Evolutionary conservation across 2,329 filamentous ascomycete species (phyloP), one percentile per base, ranked within the genome.

Genomic region (Ascochyta fabae): DNA sequence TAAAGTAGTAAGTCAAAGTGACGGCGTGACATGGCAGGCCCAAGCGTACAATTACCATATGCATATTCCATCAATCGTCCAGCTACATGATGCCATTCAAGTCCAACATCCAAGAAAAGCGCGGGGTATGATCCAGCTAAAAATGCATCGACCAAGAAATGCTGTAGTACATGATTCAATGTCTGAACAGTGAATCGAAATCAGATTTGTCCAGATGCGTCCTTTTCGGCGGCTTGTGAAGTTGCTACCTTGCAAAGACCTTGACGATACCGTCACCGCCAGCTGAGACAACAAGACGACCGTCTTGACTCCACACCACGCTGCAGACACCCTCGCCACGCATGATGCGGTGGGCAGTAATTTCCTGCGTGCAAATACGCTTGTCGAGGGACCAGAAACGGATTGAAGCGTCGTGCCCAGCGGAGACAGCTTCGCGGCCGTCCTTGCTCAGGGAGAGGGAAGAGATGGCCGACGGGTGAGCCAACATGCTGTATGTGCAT

Each of bases 401-500:
- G 53, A 99, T 86, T 53, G 91, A 95, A 48, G 94, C 94, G 73
- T 99, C 95, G 75, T 99, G 95, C 22, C 95, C 95, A 1, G 92
- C 95, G 41, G 92, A 97, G 44, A 99, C 94, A 10, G 97, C 88
- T 80, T 99, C 95, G 55, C 89, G 88, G 41, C 94, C 93, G 71
- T 98, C 94, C 13, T 94, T 95, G 65, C 92, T 96, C 19, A 99
- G 85, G 0, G 92, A 96, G 5, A 99, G 84, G 24, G 91, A 89
- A 1, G 95, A 96, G 64, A 99, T 97, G 53, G 95, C 89, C 3
- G 93, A 90, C 0, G 95, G 92, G 68, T 99, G 95, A 6, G 95
- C 95, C 56, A 98, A 86, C 95, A 99, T 99, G 70, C 90, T 96
- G 78, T 99, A 99, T 61, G 95, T 98, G 79, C 93, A 97, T 92